Percentiles rank a stretch among this genome's conserved stretches.
Evolutionary conservation across 768 basidiomycete species (phyloP).

Genomic region (Chiua virens): DNA sequence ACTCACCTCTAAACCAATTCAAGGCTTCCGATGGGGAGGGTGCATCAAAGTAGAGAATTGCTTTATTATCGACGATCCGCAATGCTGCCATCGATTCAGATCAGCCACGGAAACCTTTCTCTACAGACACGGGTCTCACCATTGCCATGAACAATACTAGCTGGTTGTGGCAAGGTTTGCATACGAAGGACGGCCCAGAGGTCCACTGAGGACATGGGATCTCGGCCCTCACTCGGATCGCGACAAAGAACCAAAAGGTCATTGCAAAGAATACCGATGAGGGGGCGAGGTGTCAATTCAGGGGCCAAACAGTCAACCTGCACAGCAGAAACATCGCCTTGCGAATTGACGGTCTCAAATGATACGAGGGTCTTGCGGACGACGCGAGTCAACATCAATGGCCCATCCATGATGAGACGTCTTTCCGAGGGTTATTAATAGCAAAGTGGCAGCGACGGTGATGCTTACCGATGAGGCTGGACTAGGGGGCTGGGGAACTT

Average conservation of each 20-base stretch:
- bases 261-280: conserved; percentile 86
- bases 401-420: conserved; percentile 91
- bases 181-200: conserved; percentile 96
- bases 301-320: conserved; percentile 91
- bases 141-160: conserved; percentile 86
- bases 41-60: conserved; percentile 86
- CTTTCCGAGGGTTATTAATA: conserved; percentile 38
- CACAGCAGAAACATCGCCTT: conserved; percentile 75
- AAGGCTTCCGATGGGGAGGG: conserved; percentile 81
- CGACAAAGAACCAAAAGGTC: conserved; percentile 91
- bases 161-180: conserved; percentile 90
- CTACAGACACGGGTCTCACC: conserved; percentile 40
- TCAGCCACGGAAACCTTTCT: conserved; percentile 7
- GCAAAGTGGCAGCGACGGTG: not conserved
- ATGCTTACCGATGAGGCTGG: conserved; percentile 86
- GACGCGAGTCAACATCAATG: conserved; percentile 81
- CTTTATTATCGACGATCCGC: conserved; percentile 89
- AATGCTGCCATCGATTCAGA: conserved; percentile 48
- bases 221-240: conserved; percentile 79
- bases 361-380: conserved; percentile 81
- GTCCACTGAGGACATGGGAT: conserved; percentile 74
- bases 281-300: conserved; percentile 75
- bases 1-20: conserved; percentile 85
- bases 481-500: conserved; percentile 97
- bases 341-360: conserved; percentile 77